These are phyloP conservation scores for Lichtheimia hyalospora DNA, from an alignment of 371 early-diverging fungal species.

Conservation along the genomic window DNA sequence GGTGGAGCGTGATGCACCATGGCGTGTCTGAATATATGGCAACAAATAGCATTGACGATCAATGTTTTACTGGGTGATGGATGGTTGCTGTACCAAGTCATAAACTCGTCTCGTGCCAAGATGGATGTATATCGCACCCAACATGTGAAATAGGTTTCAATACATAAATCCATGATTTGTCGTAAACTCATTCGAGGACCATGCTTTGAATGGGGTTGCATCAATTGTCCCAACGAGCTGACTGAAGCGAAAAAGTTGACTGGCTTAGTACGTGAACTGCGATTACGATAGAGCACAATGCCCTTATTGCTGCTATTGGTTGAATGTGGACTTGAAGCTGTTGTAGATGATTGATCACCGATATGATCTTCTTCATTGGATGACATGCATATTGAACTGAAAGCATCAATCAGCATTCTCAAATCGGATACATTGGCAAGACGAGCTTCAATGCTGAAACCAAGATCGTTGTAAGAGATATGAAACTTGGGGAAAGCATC, in stretches of 20 bases:
- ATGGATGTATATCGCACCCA: constrained; percentile 43
- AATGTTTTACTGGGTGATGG: constrained; percentile 32
- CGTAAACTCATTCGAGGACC: constrained; percentile 19
- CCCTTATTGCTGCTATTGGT: constrained; percentile 6
- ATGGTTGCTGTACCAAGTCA: constrained; percentile 39
- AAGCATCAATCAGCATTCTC: constrained; percentile 26
- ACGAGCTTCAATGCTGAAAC: constrained; percentile 30
- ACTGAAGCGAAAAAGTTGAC: constrained; percentile 39
- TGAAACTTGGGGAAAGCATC: constrained; percentile 16
- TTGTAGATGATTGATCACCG: background rate
- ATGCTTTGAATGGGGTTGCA: constrained; percentile 26
- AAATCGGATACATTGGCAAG: constrained; percentile 27
- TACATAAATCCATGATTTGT: constrained; percentile 42
- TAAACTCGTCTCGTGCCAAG: constrained; percentile 36
- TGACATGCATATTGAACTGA: constrained; percentile 16
- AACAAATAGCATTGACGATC: constrained; percentile 48
- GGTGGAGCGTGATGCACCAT: constrained; percentile 35
- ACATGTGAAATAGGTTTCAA: constrained; percentile 42
- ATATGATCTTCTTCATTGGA: background rate
- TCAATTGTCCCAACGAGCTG: constrained; percentile 25
- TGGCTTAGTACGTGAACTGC: constrained; percentile 32
- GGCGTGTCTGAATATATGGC: constrained; percentile 33
- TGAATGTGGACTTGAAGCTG: background rate
- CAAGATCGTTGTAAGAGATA: constrained; percentile 26
- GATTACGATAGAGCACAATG: constrained; percentile 36